Evolutionary conservation across 352 stramenopile genomes (phyloP), one percentile per base, ranked within the genome.

Genomic region (Pythium folliculosum): DNA sequence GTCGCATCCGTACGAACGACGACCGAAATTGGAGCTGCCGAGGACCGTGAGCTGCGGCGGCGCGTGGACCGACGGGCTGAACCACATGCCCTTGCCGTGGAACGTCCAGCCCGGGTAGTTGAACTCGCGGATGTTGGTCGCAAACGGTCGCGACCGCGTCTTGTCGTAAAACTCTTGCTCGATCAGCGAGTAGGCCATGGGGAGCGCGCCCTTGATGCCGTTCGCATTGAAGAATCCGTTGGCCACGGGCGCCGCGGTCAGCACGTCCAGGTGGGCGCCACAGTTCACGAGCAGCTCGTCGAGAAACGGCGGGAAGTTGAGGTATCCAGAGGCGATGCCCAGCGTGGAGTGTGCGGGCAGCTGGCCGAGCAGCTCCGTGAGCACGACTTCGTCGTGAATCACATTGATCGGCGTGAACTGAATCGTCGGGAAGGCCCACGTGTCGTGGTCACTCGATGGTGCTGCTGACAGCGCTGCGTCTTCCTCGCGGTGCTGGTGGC

Each of bases 71-170:
- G 72, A 69, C 25, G 82, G 78, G 22, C 75, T 76, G 72, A 78
- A 88, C 86, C 86, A 94, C 79, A 94, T 91, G n/a, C 86, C 86
- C 63, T 94, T 94, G 63, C 80, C 84, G 60, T 94, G 86, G 75
- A 94, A 94, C 49, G 86, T 94, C 86, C 86, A 94, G 9, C 60
- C 62, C 1, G 76, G 59, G 10, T 82, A 82, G 49, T 86, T 86
- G 63, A 86, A 94, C 51, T 94, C 86, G 8, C 82, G 74, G n/a
- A 94, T 50, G 6, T 79, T 70, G 0, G 83, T 81, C 35, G 66
- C 61, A 32, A 74, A 90, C 30, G 70, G 38, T 19, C 75, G 73
- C 16, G 57, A 61, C 6, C 78, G 70, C 5, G 75, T 84, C 14
- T 77, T 78, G 21, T 89, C 75, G 59, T 86, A 92, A 40, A 94